A percentile compares a stretch with the other conserved stretches of the same genome.
Conservation (phyloP, 352 stramenopile species). For the Globisporangium emineosum region DNA sequence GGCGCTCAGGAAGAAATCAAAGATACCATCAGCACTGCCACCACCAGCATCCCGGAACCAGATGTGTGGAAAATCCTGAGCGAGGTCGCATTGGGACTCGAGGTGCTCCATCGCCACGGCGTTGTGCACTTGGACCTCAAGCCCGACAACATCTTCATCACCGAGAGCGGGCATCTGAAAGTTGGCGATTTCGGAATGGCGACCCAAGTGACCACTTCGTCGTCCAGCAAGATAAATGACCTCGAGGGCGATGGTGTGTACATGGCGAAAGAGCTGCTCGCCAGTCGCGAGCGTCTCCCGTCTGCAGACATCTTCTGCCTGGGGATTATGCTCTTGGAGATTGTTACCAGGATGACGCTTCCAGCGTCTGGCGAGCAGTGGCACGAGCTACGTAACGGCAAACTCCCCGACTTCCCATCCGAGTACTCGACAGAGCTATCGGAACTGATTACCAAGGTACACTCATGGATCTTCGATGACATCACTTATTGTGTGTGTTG, state of each 20-base stretch:
- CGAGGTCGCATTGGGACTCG: conserved; percentile 73
- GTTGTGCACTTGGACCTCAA: conserved; percentile 97
- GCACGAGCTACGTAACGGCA: conserved; percentile 59
- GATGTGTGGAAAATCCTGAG: conserved; percentile 75
- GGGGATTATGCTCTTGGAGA: conserved; percentile 22
- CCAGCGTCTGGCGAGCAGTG: conserved; percentile 55
- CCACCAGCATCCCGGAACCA: conserved; percentile 38
- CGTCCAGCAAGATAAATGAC: conserved; percentile 37
- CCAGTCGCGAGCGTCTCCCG: conserved; percentile 48
- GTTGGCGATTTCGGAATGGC: conserved; percentile 94
- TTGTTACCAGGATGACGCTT: conserved; percentile 24
- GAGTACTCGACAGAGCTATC: conserved; percentile 48
- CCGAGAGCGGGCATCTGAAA: conserved; percentile 59
- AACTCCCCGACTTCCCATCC: conserved; percentile 36
- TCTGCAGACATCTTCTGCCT: conserved; percentile 96
- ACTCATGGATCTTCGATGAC: neutral
- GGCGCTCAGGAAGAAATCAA: conserved; percentile 20
- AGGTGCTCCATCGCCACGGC: conserved; percentile 84
- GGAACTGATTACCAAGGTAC: conserved; percentile 30
- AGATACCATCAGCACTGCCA: neutral
- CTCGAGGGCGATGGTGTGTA: conserved; percentile 94
- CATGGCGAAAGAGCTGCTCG: conserved; percentile 90
- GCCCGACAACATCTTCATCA: conserved; percentile 95
- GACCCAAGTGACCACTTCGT: conserved; percentile 34
- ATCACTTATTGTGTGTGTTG: neutral